phyloP scores from a whole-genome alignment of 441 rosid genomes.

The Populus tomentosa region DNA sequence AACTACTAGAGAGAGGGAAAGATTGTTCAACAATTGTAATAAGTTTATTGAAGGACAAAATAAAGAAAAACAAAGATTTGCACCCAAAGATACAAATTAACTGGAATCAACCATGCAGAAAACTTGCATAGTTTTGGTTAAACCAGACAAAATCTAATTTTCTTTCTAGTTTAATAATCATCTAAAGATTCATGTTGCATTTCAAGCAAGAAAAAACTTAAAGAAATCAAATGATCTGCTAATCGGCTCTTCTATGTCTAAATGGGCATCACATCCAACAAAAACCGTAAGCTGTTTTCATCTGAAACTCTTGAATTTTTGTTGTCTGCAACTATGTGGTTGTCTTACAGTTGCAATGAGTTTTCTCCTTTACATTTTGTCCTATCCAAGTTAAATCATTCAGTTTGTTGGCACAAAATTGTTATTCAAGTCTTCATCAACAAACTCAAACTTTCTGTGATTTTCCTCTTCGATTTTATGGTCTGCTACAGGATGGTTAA shows the following conservation, averaged over 20 bases:
- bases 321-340: background rate
- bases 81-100: background rate
- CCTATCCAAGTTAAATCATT: background rate
- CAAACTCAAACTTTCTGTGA: background rate
- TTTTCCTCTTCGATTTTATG: background rate
- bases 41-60: background rate
- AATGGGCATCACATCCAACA: background rate
- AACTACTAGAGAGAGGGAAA: background rate
- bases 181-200: background rate
- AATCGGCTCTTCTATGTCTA: background rate
- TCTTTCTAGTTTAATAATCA: background rate
- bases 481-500: conserved; percentile 32
- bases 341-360: background rate
- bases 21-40: background rate
- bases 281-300: background rate
- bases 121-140: background rate
- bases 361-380: background rate
- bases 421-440: background rate
- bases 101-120: background rate
- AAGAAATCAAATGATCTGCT: background rate
- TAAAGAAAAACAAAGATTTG: background rate
- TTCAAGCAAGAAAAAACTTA: background rate
- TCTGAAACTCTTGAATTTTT: background rate
- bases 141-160: background rate
- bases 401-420: background rate